These are phyloP conservation scores for Wickerhamiella nectarea DNA, from an alignment of 805 yeast species.

Conservation along the genomic window DNA sequence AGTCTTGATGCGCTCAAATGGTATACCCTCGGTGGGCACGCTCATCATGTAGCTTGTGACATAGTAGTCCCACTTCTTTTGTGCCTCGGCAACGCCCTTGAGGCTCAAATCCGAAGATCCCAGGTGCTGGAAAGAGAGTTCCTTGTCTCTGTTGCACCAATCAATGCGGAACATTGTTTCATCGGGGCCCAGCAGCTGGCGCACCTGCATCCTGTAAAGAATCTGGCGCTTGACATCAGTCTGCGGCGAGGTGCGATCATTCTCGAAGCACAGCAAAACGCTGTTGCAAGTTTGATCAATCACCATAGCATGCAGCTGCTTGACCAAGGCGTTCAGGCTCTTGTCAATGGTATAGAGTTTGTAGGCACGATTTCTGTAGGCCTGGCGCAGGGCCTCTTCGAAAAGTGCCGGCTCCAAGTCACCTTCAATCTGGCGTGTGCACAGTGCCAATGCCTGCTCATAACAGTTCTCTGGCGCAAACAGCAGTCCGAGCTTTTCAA, in stretches of 20 bases:
- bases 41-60: slow-evolving; percentile 86
- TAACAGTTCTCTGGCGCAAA: slow-evolving; percentile 39
- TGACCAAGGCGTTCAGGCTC: slow-evolving; percentile 67
- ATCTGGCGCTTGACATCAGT: slow-evolving; percentile 83
- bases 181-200: slow-evolving; percentile 66
- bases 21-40: slow-evolving; percentile 93
- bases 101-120: slow-evolving; percentile 81
- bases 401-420: slow-evolving; percentile 88
- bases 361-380: slow-evolving; percentile 84
- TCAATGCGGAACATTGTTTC: slow-evolving; percentile 88
- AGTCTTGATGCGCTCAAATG: slow-evolving; percentile 56
- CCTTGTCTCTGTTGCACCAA: slow-evolving; percentile 39
- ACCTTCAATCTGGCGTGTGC: slow-evolving; percentile 71
- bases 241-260: slow-evolving; percentile 48
- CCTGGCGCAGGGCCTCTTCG: slow-evolving; percentile 91
- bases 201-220: slow-evolving; percentile 74
- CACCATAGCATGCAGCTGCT: slow-evolving; percentile 75
- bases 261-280: slow-evolving; percentile 66
- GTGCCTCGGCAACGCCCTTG: slow-evolving; percentile 51
- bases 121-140: slow-evolving; percentile 64
- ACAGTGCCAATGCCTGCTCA: slow-evolving; percentile 58
- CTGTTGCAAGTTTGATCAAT: slow-evolving; percentile 71
- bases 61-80: slow-evolving; percentile 85
- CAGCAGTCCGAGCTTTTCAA: slow-evolving; percentile 66
- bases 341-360: slow-evolving; percentile 87